A percentile compares a stretch with the other conserved stretches of the same genome.
Evolutionary conservation across 495 filamentous ascomycete genomes (phyloP).

Genomic region (Lichenothelia convexa): DNA sequence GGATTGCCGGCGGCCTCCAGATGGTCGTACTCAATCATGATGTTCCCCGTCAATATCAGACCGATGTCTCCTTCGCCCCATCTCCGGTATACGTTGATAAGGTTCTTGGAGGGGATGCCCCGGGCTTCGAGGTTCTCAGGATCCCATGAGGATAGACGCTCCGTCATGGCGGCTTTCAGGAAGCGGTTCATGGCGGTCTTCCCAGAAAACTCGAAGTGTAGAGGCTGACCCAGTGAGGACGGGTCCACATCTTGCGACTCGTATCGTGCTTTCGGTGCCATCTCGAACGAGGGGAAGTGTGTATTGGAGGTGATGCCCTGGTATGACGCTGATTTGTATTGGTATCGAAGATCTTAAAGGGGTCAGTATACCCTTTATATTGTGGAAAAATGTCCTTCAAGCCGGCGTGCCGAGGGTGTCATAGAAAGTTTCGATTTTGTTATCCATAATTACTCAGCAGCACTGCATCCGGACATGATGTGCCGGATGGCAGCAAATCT

Average conservation of each 20-base stretch:
- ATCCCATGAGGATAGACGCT: constrained; percentile 38
- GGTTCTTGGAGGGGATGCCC: constrained; percentile 37
- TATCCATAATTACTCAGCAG: no score
- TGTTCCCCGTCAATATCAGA: constrained; percentile 41
- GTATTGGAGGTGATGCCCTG: background rate
- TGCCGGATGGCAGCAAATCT: no score
- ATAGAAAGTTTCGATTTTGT: no score
- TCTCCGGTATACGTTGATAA: constrained; percentile 38
- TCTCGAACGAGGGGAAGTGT: constrained; percentile 1
- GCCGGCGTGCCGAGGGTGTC: no score
- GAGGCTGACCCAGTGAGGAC: constrained; percentile 32
- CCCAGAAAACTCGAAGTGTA: constrained; percentile 38
- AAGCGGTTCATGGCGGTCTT: constrained; percentile 38
- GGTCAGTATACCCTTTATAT: no score
- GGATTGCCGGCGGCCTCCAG: constrained; percentile 39
- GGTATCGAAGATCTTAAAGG: no score
- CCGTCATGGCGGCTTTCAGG: constrained; percentile 47
- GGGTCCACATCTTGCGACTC: constrained; percentile 24
- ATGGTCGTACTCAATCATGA: constrained; percentile 40
- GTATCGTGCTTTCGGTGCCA: constrained; percentile 15
- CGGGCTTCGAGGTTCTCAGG: constrained; percentile 26
- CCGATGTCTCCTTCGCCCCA: constrained; percentile 43
- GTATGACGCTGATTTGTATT: no score
- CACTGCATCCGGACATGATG: no score
- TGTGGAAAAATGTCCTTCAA: no score